Evolutionary conservation across 345 rosid genomes (phyloP).

Genomic region (Euclidium syriacum): DNA sequence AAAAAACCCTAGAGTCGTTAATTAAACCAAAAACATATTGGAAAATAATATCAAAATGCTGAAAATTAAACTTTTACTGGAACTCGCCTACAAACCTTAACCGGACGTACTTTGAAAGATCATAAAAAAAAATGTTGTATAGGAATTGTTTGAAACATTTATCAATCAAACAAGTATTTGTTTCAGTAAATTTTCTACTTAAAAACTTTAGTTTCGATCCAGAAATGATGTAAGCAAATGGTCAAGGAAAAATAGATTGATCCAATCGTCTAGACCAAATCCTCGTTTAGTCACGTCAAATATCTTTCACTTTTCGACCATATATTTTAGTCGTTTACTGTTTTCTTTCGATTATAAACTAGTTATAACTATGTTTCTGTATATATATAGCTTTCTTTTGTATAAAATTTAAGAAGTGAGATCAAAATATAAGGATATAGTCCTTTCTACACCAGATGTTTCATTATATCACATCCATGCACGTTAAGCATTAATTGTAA

Average conservation of each 20-base stretch:
- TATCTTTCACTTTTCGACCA: not conserved
- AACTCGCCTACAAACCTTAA: not conserved
- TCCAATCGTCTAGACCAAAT: not conserved
- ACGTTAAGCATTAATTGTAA: slow-evolving; percentile 1
- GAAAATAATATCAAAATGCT: too few relatives aligned
- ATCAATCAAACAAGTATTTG: not conserved
- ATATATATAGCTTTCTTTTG: not conserved
- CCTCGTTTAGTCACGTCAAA: not conserved
- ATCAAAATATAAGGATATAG: not conserved
- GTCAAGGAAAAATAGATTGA: too few relatives aligned
- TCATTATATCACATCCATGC: slow-evolving; percentile 8
- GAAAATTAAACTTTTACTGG: not conserved
- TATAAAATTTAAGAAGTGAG: not conserved
- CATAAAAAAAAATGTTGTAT: not conserved
- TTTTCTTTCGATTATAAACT: not conserved
- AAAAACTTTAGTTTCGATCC: not conserved
- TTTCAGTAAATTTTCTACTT: not conserved
- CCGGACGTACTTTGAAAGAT: too few relatives aligned
- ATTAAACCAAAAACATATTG: too few relatives aligned
- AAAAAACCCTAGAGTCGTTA: too few relatives aligned
- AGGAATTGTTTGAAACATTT: not conserved
- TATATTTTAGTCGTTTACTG: not conserved
- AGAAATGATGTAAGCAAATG: not conserved
- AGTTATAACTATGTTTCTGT: not conserved
- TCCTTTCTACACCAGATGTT: slow-evolving; percentile 8